Evolutionary conservation across 306 rosid species (phyloP).

Genomic region (Hylodesmum podocarpum): DNA sequence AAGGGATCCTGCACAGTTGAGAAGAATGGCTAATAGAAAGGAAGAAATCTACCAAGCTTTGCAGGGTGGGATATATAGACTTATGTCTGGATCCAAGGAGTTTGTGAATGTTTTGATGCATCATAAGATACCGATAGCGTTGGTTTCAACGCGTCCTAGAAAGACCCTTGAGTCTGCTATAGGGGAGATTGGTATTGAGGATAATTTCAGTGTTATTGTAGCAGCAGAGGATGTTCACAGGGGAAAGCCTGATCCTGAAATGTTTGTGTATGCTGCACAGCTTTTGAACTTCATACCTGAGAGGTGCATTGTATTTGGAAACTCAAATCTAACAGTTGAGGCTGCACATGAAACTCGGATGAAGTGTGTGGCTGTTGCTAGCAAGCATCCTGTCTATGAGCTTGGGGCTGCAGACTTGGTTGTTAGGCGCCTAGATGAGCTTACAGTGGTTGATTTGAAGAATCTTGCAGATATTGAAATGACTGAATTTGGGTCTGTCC

Average conservation of each 20-base stretch:
- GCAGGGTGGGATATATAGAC: constrained; percentile 78
- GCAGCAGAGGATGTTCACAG: constrained; percentile 93
- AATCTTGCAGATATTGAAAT: constrained; percentile 75
- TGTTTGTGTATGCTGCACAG: constrained; percentile 88
- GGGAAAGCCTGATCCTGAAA: constrained; percentile 98
- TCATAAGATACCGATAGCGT: constrained; percentile 86
- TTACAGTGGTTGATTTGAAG: constrained; percentile 90
- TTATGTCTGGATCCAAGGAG: constrained; percentile 78
- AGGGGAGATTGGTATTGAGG: constrained; percentile 70
- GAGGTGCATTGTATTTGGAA: constrained; percentile 95
- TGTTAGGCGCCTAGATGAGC: constrained; percentile 80
- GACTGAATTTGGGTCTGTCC: constrained; percentile 66
- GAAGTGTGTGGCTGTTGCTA: constrained; percentile 98
- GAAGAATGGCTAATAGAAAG: constrained; percentile 79
- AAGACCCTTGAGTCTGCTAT: constrained; percentile 72
- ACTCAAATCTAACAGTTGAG: constrained; percentile 90
- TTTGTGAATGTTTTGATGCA: constrained; percentile 88
- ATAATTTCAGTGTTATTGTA: constrained; percentile 69
- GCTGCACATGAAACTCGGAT: constrained; percentile 93
- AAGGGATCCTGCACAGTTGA: constrained; percentile 67
- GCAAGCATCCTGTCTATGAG: constrained; percentile 96
- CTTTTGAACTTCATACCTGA: constrained; percentile 85
- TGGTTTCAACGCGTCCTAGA: constrained; percentile 89
- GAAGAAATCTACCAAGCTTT: constrained; percentile 85
- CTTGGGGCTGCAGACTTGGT: constrained; percentile 92